These are phyloP conservation scores for Ogataea kodamae DNA, from an alignment of 805 yeast genomes.

Conservation along the genomic window DNA sequence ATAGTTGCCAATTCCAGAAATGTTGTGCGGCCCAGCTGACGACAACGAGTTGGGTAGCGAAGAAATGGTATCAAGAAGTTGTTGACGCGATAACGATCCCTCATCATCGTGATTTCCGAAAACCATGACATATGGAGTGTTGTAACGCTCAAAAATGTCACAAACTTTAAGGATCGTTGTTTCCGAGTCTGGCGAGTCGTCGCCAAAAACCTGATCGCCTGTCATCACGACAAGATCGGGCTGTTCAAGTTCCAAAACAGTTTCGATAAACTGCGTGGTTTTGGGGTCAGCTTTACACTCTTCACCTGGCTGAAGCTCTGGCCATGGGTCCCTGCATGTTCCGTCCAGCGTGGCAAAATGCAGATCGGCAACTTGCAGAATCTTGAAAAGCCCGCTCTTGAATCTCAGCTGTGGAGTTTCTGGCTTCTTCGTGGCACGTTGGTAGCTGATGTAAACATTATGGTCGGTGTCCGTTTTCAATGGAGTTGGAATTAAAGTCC, in stretches of 20 bases:
- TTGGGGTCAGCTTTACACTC: slow-evolving; percentile 76
- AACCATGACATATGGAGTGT: slow-evolving; percentile 79
- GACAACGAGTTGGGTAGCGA: slow-evolving; percentile 69
- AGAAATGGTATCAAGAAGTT: slow-evolving; percentile 54
- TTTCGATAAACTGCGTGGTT: slow-evolving; percentile 58
- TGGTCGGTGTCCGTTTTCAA: slow-evolving; percentile 13
- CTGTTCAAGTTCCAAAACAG: slow-evolving; percentile 64
- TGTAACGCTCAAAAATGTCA: slow-evolving; percentile 59
- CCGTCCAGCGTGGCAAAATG: slow-evolving; percentile 89
- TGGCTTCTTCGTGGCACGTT: slow-evolving; percentile 24
- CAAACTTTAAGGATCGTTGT: slow-evolving; percentile 77
- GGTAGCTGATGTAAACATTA: slow-evolving; percentile 33
- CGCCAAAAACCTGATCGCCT: slow-evolving; percentile 91
- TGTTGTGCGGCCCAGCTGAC: slow-evolving; percentile 56
- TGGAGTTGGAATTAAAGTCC: slow-evolving; percentile 38
- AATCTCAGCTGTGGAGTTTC: slow-evolving; percentile 7
- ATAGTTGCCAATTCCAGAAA: slow-evolving; percentile 86
- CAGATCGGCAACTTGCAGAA: slow-evolving; percentile 86
- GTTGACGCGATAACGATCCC: slow-evolving; percentile 59
- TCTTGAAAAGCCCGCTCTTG: slow-evolving; percentile 49
- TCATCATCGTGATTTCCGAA: slow-evolving; percentile 96
- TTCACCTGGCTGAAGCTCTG: slow-evolving; percentile 36
- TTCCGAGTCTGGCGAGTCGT: slow-evolving; percentile 71
- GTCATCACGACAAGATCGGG: slow-evolving; percentile 86
- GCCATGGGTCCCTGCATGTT: slow-evolving; percentile 69